These are phyloP conservation scores for Spiromastix sp. DNA, from an alignment of 2,329 filamentous ascomycete genomes.

Conservation along the genomic window DNA sequence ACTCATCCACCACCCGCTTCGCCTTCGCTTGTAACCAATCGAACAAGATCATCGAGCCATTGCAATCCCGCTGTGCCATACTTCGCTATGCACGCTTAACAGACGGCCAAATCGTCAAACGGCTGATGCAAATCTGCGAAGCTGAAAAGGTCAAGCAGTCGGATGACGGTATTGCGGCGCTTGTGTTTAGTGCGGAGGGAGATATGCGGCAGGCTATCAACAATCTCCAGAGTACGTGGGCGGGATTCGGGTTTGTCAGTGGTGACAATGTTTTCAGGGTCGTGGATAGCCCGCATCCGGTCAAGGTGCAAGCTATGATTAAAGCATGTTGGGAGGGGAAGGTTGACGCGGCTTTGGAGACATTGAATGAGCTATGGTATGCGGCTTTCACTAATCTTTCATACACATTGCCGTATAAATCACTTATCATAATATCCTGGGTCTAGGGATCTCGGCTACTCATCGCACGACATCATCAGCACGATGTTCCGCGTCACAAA, in stretches of 20 bases:
- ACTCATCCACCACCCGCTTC: slow-evolving; percentile 90
- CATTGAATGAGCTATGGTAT: slow-evolving; percentile 78
- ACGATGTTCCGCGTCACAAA: slow-evolving; percentile 99
- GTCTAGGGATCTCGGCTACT: slow-evolving; percentile 72
- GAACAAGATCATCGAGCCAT: slow-evolving; percentile 99
- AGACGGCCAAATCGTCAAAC: slow-evolving; percentile 83
- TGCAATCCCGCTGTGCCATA: slow-evolving; percentile 94
- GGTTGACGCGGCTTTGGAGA: slow-evolving; percentile 76
- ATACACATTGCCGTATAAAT: background rate
- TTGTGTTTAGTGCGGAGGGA: slow-evolving; percentile 94
- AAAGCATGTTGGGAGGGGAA: slow-evolving; percentile 93
- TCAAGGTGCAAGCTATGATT: slow-evolving; percentile 97
- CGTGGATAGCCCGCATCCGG: slow-evolving; percentile 91
- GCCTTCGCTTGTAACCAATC: slow-evolving; percentile 98
- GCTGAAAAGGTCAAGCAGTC: slow-evolving; percentile 84
- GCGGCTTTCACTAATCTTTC: slow-evolving; percentile 12
- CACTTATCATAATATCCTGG: background rate
- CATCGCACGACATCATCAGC: slow-evolving; percentile 96
- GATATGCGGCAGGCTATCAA: slow-evolving; percentile 99
- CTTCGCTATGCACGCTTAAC: slow-evolving; percentile 87
- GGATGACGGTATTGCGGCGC: slow-evolving; percentile 87
- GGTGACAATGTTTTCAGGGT: slow-evolving; percentile 98
- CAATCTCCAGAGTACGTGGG: slow-evolving; percentile 85
- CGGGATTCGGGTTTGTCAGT: slow-evolving; percentile 93
- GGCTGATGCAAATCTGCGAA: slow-evolving; percentile 83